Evolutionary conservation across 2,329 filamentous ascomycete genomes (phyloP).

Genomic region (Neonectria faginata): DNA sequence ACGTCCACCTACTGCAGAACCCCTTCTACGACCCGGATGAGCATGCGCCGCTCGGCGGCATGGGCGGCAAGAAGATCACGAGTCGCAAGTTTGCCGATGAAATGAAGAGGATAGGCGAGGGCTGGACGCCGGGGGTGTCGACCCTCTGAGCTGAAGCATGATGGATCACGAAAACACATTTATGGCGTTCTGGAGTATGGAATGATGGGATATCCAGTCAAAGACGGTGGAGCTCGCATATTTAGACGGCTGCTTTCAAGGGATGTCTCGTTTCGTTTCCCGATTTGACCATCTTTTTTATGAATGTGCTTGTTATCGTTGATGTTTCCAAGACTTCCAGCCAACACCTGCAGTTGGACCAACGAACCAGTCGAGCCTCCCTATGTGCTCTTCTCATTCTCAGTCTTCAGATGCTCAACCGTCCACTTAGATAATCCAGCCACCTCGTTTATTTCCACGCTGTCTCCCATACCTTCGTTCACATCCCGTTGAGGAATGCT

Average conservation of each 20-base stretch:
- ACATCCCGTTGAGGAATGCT: conserved; percentile 15
- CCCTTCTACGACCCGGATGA: conserved; percentile 95
- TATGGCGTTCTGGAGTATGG: conserved; percentile 46
- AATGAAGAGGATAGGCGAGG: conserved; percentile 85
- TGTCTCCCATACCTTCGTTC: conserved; percentile 50
- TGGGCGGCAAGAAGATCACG: conserved; percentile 76
- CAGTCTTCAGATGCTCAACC: conserved; percentile 50
- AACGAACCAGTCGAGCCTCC: background rate
- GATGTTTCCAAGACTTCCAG: background rate
- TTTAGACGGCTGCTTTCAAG: conserved; percentile 5
- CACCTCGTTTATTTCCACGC: conserved; percentile 52
- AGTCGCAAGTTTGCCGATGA: conserved; percentile 85
- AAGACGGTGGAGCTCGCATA: conserved; percentile 27
- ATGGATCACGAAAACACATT: conserved; percentile 36
- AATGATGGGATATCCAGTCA: conserved; percentile 40
- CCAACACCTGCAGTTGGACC: background rate
- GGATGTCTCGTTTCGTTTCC: background rate
- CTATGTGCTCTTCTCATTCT: conserved; percentile 34
- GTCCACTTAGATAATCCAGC: conserved; percentile 55
- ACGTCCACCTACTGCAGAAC: conserved; percentile 89
- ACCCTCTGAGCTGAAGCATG: conserved; percentile 61
- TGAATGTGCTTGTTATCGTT: background rate
- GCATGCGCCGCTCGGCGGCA: conserved; percentile 70
- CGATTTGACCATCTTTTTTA: conserved; percentile 1
- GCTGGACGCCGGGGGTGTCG: conserved; percentile 81